These are phyloP conservation scores for Aspergillus novofumigatus DNA, from an alignment of 2,329 filamentous ascomycete genomes.

Conservation along the genomic window DNA sequence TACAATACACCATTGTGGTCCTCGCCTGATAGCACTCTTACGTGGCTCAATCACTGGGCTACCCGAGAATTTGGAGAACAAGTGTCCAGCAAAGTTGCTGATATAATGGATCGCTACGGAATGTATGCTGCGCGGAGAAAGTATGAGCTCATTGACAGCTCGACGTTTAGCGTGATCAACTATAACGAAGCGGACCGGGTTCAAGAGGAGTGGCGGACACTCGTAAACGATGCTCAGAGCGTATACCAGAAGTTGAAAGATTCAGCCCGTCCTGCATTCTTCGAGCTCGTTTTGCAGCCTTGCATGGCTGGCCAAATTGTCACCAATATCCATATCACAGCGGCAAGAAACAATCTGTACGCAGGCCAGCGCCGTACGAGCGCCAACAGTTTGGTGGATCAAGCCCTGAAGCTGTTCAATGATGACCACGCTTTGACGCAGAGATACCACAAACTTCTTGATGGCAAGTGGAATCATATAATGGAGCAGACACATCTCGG, in stretches of 20 bases:
- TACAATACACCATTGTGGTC: conserved; percentile 59
- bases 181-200: conserved; percentile 61
- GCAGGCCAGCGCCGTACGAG: conserved; percentile 54
- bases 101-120: conserved; percentile 54
- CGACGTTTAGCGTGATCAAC: conserved; percentile 58
- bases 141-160: conserved; percentile 58
- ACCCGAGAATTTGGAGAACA: conserved; percentile 54
- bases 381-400: conserved; percentile 51
- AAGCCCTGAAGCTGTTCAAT: conserved; percentile 53
- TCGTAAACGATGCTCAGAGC: conserved; percentile 52
- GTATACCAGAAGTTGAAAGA: conserved; percentile 53
- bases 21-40: conserved; percentile 48
- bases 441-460: conserved; percentile 55
- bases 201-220: conserved; percentile 51
- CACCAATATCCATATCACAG: conserved; percentile 51
- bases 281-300: conserved; percentile 60
- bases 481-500: conserved; percentile 54
- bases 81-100: conserved; percentile 47
- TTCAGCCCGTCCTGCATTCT: conserved; percentile 55
- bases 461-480: conserved; percentile 61
- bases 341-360: conserved; percentile 52
- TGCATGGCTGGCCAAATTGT: conserved; percentile 55
- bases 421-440: conserved; percentile 54
- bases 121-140: conserved; percentile 57
- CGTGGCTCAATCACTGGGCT: conserved; percentile 57